Evolutionary conservation across 768 basidiomycete genomes (phyloP).

Genomic region (Boletus sp.): DNA sequence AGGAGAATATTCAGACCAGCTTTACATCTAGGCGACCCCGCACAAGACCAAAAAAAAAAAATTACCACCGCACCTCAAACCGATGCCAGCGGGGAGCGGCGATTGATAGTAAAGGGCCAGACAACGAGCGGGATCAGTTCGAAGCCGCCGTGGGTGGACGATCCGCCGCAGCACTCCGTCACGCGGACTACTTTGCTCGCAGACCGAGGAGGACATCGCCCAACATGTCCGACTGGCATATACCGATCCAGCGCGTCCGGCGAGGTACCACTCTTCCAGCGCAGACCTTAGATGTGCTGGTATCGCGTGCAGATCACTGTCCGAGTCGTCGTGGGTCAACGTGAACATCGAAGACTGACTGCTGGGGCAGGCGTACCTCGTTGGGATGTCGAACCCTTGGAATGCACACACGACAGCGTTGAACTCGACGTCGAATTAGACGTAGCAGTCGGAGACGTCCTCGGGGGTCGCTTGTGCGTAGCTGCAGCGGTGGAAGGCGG

Average conservation of each 20-base stretch:
- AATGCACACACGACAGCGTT: slow-evolving; percentile 76
- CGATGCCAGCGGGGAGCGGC: too few species aligned
- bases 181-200: slow-evolving; percentile 42
- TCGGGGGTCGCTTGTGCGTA: too few species aligned
- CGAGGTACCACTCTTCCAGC: slow-evolving; percentile 43
- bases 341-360: too few species aligned
- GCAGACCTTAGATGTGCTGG: slow-evolving; percentile 37
- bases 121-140: neutral
- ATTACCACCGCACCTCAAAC: too few species aligned
- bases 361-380: slow-evolving; percentile 53
- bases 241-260: slow-evolving; percentile 34
- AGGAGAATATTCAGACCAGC: neutral
- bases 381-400: slow-evolving; percentile 65
- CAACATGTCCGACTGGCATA: slow-evolving; percentile 40
- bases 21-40: neutral
- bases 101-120: slow-evolving; percentile 9
- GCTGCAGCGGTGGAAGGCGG: too few species aligned
- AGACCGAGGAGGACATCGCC: slow-evolving; percentile 38
- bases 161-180: slow-evolving; percentile 16
- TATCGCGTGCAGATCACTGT: slow-evolving; percentile 41
- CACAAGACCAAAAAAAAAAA: neutral
- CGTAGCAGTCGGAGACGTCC: too few species aligned
- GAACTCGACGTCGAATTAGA: too few species aligned
- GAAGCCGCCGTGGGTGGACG: slow-evolving; percentile 12
- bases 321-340: too few species aligned